phyloP scores from a whole-genome alignment of 2,329 filamentous ascomycete genomes.

The Purpureocillium lavendulum region DNA sequence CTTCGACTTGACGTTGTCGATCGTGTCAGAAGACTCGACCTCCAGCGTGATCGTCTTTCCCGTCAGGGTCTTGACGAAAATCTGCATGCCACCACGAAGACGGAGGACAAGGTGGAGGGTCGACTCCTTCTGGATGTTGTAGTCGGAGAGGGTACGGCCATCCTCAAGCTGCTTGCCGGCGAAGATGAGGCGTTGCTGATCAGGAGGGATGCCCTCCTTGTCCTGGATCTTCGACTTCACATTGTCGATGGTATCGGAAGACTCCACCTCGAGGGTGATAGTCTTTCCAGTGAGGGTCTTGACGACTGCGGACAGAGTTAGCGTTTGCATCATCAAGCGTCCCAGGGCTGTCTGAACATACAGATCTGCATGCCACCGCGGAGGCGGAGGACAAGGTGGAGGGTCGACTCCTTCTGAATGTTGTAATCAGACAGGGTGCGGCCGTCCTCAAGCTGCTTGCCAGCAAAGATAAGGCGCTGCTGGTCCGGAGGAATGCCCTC shows the following conservation, averaged over 20 bases:
- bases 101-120: slow-evolving; percentile 81
- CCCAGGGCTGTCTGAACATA: slow-evolving; percentile 23
- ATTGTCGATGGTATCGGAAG: slow-evolving; percentile 87
- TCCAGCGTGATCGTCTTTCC: slow-evolving; percentile 94
- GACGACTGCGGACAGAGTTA: slow-evolving; percentile 38
- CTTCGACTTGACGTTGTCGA: slow-evolving; percentile 91
- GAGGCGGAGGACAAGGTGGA: slow-evolving; percentile 69
- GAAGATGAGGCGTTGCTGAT: slow-evolving; percentile 93
- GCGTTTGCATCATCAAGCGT: not conserved
- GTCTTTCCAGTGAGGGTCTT: slow-evolving; percentile 91
- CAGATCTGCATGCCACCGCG: slow-evolving; percentile 60
- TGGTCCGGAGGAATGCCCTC: slow-evolving; percentile 95
- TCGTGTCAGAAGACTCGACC: slow-evolving; percentile 82
- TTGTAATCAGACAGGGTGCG: slow-evolving; percentile 48
- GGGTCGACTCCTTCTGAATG: slow-evolving; percentile 57
- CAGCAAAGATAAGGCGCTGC: slow-evolving; percentile 91
- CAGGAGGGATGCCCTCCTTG: slow-evolving; percentile 93
- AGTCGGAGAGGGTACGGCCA: slow-evolving; percentile 80
- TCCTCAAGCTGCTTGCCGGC: slow-evolving; percentile 95
- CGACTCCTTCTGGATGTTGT: slow-evolving; percentile 93
- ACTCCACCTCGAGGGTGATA: slow-evolving; percentile 85
- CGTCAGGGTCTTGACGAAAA: slow-evolving; percentile 79
- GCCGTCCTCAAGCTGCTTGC: slow-evolving; percentile 94
- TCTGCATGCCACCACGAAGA: slow-evolving; percentile 84
- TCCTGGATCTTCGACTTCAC: slow-evolving; percentile 97